Evolutionary conservation across 331 rosid genomes (phyloP).

Genomic region (Rosa hybrid): DNA sequence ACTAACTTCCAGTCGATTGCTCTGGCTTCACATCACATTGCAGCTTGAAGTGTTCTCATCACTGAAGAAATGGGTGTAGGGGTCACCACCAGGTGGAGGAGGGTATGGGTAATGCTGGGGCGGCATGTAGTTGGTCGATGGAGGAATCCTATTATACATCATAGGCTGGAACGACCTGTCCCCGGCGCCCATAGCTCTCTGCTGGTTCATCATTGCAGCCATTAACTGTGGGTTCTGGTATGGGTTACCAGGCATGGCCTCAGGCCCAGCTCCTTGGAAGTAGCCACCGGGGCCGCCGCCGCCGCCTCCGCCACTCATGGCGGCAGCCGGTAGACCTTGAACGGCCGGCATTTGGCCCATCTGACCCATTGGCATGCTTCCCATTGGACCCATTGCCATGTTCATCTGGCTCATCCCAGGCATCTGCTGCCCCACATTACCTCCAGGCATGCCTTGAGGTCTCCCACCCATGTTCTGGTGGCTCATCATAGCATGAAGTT

Average conservation of each 20-base stretch:
- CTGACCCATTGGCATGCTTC: slow-evolving; percentile 38
- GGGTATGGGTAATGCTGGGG: slow-evolving; percentile 42
- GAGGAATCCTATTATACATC: slow-evolving; percentile 72
- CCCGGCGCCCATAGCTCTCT: slow-evolving; percentile 28
- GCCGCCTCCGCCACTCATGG: slow-evolving; percentile 45
- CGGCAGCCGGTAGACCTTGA: slow-evolving; percentile 6
- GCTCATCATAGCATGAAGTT: slow-evolving; percentile 5
- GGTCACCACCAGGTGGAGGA: slow-evolving; percentile 39
- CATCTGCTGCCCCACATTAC: slow-evolving; percentile 19
- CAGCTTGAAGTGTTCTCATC: slow-evolving; percentile 75
- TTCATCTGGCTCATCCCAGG: slow-evolving; percentile 17
- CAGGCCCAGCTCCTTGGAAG: slow-evolving; percentile 52
- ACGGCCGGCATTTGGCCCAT: slow-evolving; percentile 12
- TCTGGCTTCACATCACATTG: slow-evolving; percentile 63
- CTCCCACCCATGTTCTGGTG: slow-evolving; percentile 17
- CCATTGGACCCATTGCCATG: slow-evolving; percentile 36
- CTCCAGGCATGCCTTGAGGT: slow-evolving; percentile 36
- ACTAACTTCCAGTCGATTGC: not conserved
- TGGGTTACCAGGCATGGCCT: slow-evolving; percentile 13
- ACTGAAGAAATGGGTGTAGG: slow-evolving; percentile 42
- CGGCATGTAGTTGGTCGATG: slow-evolving; percentile 16
- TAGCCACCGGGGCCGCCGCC: slow-evolving; percentile 23
- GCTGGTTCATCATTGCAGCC: slow-evolving; percentile 15
- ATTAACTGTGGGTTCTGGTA: slow-evolving; percentile 51
- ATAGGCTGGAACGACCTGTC: slow-evolving; percentile 54